phyloP scores from a whole-genome alignment of 768 basidiomycete genomes.

The Russula sp. region DNA sequence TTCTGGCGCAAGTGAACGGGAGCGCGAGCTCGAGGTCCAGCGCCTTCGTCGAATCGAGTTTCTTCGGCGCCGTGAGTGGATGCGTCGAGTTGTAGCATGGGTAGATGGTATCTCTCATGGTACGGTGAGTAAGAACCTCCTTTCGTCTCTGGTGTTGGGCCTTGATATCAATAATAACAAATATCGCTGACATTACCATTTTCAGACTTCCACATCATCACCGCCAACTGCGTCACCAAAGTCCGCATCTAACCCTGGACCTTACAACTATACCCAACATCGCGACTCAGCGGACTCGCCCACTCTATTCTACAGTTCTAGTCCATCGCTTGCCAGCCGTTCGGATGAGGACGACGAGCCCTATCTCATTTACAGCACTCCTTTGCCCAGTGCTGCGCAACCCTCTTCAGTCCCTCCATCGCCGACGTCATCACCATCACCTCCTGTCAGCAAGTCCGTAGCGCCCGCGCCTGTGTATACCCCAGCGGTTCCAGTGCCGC shows the following conservation, averaged over 20 bases:
- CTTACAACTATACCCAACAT: constrained; percentile 11
- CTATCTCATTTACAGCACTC: constrained; percentile 22
- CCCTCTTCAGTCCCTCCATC: neutral
- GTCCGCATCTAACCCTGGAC: neutral
- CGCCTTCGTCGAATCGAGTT: constrained; percentile 19
- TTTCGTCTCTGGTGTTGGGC: neutral
- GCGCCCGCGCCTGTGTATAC: constrained; percentile 5
- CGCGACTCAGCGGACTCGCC: constrained; percentile 13
- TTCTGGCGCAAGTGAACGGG: constrained; percentile 9
- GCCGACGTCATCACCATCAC: constrained; percentile 6
- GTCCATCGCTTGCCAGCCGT: constrained; percentile 1
- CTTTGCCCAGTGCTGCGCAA: constrained; percentile 7
- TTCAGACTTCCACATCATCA: constrained; percentile 13
- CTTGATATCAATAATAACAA: neutral
- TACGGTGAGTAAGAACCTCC: constrained; percentile 8
- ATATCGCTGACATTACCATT: constrained; percentile 6
- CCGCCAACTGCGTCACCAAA: constrained; percentile 1
- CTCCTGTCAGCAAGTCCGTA: neutral
- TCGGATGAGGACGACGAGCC: constrained; percentile 20
- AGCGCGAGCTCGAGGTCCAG: constrained; percentile 14
- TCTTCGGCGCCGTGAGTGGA: constrained; percentile 20
- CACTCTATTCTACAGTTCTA: constrained; percentile 13
- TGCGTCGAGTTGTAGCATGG: constrained; percentile 22
- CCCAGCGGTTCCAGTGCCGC: constrained; percentile 5
- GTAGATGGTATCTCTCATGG: constrained; percentile 18